phyloP scores from a whole-genome alignment of 1,284 basidiomycete species.

The Ceratobasidium sp. region DNA sequence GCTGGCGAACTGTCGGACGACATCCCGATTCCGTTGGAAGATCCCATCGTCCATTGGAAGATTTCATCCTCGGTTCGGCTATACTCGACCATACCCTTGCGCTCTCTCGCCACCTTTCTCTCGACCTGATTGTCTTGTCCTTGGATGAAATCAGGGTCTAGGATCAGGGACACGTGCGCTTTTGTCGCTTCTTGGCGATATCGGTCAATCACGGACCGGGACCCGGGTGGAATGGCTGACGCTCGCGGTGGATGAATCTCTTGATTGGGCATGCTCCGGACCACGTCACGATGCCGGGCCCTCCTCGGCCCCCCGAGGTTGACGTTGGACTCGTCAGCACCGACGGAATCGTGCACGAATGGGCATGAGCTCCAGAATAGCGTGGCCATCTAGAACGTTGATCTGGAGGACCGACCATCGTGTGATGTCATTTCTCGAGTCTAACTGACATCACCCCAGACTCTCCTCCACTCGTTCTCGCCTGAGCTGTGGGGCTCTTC shows the following conservation, averaged over 20 bases:
- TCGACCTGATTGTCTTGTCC: too few species aligned
- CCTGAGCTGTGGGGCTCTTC: neutral
- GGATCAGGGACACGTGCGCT: too few species aligned
- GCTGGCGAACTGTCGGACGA: neutral
- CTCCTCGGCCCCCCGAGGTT: neutral
- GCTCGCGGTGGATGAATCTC: neutral
- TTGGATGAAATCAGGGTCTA: too few species aligned
- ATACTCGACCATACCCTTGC: too few species aligned
- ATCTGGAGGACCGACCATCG: neutral
- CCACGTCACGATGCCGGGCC: slow-evolving; percentile 5
- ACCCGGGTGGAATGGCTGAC: slow-evolving; percentile 5
- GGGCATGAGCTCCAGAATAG: too few species aligned
- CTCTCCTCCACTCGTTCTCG: neutral
- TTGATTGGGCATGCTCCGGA: neutral
- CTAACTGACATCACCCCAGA: neutral
- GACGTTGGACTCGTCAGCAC: neutral
- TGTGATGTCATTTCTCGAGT: neutral
- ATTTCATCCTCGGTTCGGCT: too few species aligned
- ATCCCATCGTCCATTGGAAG: neutral
- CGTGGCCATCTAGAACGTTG: too few species aligned
- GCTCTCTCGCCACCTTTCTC: too few species aligned
- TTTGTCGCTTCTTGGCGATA: neutral
- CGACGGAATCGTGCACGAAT: too few species aligned
- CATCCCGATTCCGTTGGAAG: neutral
- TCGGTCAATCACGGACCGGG: slow-evolving; percentile 4